These are phyloP conservation scores for Boletus smithii DNA, from an alignment of 1,284 basidiomycete genomes.

Conservation along the genomic window DNA sequence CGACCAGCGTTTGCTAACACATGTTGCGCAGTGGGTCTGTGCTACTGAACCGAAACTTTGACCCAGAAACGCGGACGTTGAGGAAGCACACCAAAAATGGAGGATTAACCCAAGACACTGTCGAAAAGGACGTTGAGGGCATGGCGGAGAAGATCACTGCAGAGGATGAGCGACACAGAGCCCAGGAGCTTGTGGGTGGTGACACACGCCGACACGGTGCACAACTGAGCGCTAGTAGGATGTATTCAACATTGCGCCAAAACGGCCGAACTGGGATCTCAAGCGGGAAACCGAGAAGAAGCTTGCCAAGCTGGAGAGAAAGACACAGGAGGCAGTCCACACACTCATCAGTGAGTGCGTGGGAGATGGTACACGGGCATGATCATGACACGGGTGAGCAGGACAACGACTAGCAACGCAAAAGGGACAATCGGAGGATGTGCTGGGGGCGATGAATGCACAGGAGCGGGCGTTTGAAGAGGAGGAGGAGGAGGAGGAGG, in stretches of 20 bases:
- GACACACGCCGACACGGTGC: not conserved
- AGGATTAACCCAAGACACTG: constrained; percentile 73
- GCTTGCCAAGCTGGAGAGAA: constrained; percentile 81
- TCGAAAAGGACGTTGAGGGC: constrained; percentile 83
- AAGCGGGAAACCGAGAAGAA: constrained; percentile 93
- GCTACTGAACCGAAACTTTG: constrained; percentile 80
- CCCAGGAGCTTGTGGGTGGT: constrained; percentile 78
- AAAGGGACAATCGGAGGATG: constrained; percentile 71
- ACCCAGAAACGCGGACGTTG: constrained; percentile 76
- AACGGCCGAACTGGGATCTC: constrained; percentile 95
- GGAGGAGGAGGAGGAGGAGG: constrained; percentile 29
- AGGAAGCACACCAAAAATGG: constrained; percentile 57
- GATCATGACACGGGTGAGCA: constrained; percentile 29
- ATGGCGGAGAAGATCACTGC: constrained; percentile 80
- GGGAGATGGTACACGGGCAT: constrained; percentile 18
- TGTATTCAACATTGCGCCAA: constrained; percentile 94
- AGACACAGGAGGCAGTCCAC: constrained; percentile 90
- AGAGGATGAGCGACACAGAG: constrained; percentile 81
- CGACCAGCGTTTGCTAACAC: constrained; percentile 1
- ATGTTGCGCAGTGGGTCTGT: constrained; percentile 43
- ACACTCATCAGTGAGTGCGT: constrained; percentile 79
- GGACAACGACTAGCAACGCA: constrained; percentile 75
- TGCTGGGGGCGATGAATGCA: constrained; percentile 76
- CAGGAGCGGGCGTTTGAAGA: constrained; percentile 53
- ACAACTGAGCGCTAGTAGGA: constrained; percentile 55